phyloP scores from a whole-genome alignment of 345 rosid genomes.

The Salix brachista region DNA sequence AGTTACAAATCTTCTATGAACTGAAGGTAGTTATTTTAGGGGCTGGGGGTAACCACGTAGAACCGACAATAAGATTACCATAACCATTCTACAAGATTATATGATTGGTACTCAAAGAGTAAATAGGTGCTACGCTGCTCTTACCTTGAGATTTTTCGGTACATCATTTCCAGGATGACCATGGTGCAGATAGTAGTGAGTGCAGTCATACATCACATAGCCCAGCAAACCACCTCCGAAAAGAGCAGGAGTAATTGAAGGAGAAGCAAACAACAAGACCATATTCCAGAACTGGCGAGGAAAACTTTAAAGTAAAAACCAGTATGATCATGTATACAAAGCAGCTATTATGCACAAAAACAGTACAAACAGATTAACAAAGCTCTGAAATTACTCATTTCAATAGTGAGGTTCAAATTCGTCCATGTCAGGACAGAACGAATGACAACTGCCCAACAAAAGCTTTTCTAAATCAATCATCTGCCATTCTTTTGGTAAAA shows the following conservation, averaged over 20 bases:
- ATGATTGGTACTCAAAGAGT: neutral
- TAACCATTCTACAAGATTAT: neutral
- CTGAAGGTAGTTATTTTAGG: neutral
- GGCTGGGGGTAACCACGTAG: neutral
- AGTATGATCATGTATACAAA: neutral
- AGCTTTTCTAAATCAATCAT: neutral
- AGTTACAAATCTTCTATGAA: neutral
- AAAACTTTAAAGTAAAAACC: neutral
- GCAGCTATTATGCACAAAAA: neutral
- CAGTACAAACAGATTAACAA: neutral
- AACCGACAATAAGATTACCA: too few relatives aligned
- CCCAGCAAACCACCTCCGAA: constrained; percentile 90
- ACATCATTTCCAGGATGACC: constrained; percentile 65
- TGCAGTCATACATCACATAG: constrained; percentile 81
- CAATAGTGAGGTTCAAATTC: neutral
- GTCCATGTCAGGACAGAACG: neutral
- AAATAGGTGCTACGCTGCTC: neutral
- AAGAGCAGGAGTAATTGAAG: constrained; percentile 69
- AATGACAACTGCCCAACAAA: neutral
- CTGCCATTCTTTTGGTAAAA: neutral
- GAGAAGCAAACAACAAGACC: constrained; percentile 50
- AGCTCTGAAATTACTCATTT: neutral
- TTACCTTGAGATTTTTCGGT: constrained; percentile 74
- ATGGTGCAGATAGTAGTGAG: constrained; percentile 93
- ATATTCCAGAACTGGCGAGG: constrained; percentile 69